A percentile compares a stretch with the other conserved stretches of the same genome.
These are phyloP conservation scores for Podaxis sp. DNA, from an alignment of 768 basidiomycete species.

Conservation along the genomic window DNA sequence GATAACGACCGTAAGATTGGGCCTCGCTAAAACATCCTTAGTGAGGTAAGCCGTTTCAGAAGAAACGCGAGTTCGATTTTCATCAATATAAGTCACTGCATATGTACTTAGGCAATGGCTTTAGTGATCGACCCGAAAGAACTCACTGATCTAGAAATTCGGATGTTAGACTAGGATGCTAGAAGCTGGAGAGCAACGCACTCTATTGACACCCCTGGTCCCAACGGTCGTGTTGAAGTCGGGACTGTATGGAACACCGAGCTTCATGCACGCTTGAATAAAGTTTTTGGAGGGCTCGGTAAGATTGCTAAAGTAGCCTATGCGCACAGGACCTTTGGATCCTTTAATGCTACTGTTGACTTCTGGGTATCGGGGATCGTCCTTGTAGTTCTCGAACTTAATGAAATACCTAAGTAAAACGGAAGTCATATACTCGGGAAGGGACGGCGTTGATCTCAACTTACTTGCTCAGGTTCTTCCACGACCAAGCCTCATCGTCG, in stretches of 20 bases:
- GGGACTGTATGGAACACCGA: constrained; percentile 45
- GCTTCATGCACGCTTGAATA: constrained; percentile 44
- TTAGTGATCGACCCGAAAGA: not conserved
- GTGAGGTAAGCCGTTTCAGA: constrained; percentile 64
- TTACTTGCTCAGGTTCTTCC: constrained; percentile 48
- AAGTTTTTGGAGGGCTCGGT: constrained; percentile 40
- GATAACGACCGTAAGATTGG: constrained; percentile 56
- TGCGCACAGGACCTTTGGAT: constrained; percentile 43
- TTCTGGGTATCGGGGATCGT: constrained; percentile 38
- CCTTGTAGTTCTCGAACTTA: constrained; percentile 57
- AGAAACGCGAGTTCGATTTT: constrained; percentile 45
- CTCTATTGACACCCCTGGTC: constrained; percentile 52
- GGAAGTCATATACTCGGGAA: not conserved
- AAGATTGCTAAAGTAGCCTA: constrained; percentile 45
- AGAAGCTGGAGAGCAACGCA: constrained; percentile 20
- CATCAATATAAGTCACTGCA: constrained; percentile 63
- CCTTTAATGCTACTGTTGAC: constrained; percentile 45
- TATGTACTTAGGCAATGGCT: not conserved
- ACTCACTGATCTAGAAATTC: constrained; percentile 26
- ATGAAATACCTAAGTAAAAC: constrained; percentile 46
- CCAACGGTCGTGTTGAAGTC: constrained; percentile 57
- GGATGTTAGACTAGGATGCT: not conserved
- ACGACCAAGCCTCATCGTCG: constrained; percentile 58
- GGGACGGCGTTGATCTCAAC: constrained; percentile 2
- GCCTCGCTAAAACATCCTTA: constrained; percentile 47